Conservation (phyloP, 257 asterid genomes). For the Solanum chiquidenum region DNA sequence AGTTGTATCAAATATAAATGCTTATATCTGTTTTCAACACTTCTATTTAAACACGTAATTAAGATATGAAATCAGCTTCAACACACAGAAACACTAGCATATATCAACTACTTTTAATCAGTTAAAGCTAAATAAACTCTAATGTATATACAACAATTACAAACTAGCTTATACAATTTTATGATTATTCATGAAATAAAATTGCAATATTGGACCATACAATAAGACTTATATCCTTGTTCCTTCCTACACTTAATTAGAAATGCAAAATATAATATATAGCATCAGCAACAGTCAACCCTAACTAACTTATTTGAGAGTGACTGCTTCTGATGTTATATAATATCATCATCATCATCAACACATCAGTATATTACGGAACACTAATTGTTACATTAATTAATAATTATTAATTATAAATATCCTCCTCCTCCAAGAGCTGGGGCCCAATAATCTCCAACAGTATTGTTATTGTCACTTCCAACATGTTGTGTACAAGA, state of each 20-base stretch:
- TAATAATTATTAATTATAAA: neutral
- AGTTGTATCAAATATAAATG: neutral
- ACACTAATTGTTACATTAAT: neutral
- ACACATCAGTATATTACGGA: neutral
- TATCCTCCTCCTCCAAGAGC: constrained; percentile 40
- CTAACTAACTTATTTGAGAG: neutral
- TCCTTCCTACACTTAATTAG: neutral
- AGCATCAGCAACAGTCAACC: constrained; percentile 27
- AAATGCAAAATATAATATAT: constrained; percentile 6
- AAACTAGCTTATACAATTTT: neutral
- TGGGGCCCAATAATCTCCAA: constrained; percentile 41
- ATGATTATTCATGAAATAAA: neutral
- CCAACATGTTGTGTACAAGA: constrained; percentile 67
- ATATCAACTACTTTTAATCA: neutral
- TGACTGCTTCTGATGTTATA: constrained; percentile 28
- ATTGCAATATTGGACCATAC: neutral
- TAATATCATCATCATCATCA: neutral
- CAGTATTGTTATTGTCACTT: constrained; percentile 22
- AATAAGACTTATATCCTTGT: neutral
- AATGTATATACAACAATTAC: neutral
- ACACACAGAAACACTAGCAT: neutral
- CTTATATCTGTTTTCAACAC: neutral
- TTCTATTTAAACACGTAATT: neutral
- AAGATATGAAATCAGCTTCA: neutral
- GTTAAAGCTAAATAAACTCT: neutral